A percentile compares a stretch with the other conserved stretches of the same genome.
Evolutionary conservation across 2,329 filamentous ascomycete species (phyloP).

Genomic region (Aspergillus fijiensis): DNA sequence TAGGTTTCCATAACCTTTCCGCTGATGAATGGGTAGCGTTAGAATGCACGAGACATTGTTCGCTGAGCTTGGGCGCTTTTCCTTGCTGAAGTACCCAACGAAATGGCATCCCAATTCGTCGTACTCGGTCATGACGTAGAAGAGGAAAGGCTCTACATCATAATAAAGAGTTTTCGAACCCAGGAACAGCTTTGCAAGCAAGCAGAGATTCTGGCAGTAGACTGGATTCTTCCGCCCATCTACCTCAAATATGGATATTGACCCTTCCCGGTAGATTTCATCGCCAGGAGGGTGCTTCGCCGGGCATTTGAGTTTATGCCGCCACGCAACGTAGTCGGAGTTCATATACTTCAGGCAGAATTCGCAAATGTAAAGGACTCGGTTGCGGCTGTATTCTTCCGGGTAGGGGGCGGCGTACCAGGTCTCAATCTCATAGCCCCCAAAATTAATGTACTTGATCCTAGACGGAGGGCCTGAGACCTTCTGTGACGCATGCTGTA

Average conservation of each 20-base stretch:
- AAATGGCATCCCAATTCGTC: conserved; percentile 90
- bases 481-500: conserved; percentile 68
- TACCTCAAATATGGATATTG: conserved; percentile 95
- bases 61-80: conserved; percentile 88
- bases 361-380: conserved; percentile 97
- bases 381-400: conserved; percentile 95
- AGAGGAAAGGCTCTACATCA: conserved; percentile 97
- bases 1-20: conserved; percentile 94
- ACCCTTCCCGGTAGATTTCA: conserved; percentile 94
- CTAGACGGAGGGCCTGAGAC: conserved; percentile 84
- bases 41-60: conserved; percentile 99
- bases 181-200: conserved; percentile 93
- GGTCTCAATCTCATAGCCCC: conserved; percentile 95
- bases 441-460: conserved; percentile 98
- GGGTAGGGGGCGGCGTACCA: conserved; percentile 99
- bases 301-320: conserved; percentile 94
- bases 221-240: conserved; percentile 91
- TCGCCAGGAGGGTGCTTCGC: conserved; percentile 96
- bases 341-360: conserved; percentile 99
- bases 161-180: conserved; percentile 99
- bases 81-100: conserved; percentile 99
- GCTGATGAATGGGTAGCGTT: conserved; percentile 91
- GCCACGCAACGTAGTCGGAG: conserved; percentile 96
- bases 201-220: conserved; percentile 93
- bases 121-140: conserved; percentile 94